Conservation (phyloP, 495 filamentous ascomycete species). For the Aspergillus heteromorphus region DNA sequence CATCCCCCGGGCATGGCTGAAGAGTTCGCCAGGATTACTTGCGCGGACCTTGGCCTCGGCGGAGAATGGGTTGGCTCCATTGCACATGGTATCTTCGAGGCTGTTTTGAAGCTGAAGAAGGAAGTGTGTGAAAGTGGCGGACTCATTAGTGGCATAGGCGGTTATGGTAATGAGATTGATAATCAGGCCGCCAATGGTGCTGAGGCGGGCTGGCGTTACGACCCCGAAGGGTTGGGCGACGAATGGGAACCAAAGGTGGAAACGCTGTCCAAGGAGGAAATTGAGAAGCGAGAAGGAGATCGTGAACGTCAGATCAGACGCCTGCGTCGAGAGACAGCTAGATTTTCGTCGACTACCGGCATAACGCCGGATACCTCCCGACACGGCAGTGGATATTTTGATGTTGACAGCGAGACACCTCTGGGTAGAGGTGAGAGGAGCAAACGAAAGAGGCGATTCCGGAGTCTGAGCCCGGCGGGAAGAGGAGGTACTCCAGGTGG, state of each 20-base stretch:
- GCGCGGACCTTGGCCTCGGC: conserved; percentile 79
- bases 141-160: conserved; percentile 63
- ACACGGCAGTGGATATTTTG: conserved; percentile 53
- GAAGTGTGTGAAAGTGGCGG: conserved; percentile 89
- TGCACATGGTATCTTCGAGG: conserved; percentile 95
- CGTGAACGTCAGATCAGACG: conserved; percentile 85
- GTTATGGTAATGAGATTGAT: conserved; percentile 71
- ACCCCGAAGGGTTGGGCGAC: conserved; percentile 79
- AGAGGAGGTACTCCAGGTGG: conserved; percentile 64
- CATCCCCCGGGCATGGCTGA: conserved; percentile 90
- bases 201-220: conserved; percentile 91
- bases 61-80: conserved; percentile 95
- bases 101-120: conserved; percentile 87
- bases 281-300: conserved; percentile 94
- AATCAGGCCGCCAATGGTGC: conserved; percentile 75
- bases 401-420: conserved; percentile 56
- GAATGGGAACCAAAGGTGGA: conserved; percentile 96
- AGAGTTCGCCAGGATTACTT: conserved; percentile 84
- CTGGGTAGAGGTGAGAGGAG: conserved; percentile 84
- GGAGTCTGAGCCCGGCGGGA: conserved; percentile 74
- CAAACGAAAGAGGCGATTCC: conserved; percentile 90
- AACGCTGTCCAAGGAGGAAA: conserved; percentile 86
- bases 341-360: conserved; percentile 79
- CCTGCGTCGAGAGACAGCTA: conserved; percentile 81
- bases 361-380: conserved; percentile 61